Conservation (phyloP, 345 rosid genomes). For the Acer campestre region DNA sequence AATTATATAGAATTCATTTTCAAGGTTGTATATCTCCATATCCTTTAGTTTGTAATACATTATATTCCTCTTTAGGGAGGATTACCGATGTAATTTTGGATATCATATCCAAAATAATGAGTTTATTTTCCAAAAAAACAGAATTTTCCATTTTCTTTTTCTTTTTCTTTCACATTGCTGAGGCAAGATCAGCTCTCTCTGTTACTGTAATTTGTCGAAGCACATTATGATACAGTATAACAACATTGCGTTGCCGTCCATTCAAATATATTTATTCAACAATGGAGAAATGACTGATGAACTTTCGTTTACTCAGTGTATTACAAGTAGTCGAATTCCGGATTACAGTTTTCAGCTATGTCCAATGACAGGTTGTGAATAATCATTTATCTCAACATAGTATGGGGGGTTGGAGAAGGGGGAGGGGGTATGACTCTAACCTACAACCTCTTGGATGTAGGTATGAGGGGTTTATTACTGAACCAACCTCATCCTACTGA, state of each 20-base stretch:
- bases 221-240: background rate
- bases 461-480: no score
- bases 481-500: no score
- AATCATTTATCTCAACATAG: background rate
- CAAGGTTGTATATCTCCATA: slow-evolving; percentile 28
- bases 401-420: no score
- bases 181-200: background rate
- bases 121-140: slow-evolving; percentile 1
- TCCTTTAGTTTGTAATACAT: slow-evolving; percentile 16
- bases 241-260: background rate
- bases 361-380: background rate
- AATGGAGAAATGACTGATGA: background rate
- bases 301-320: background rate
- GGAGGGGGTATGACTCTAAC: no score
- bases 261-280: no score
- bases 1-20: slow-evolving; percentile 21
- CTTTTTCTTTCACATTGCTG: background rate
- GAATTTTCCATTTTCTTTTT: background rate
- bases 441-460: no score
- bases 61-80: slow-evolving; percentile 16
- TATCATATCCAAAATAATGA: slow-evolving; percentile 24
- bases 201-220: background rate
- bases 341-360: background rate
- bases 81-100: slow-evolving; percentile 34
- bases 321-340: background rate